phyloP scores from a whole-genome alignment of 2,329 filamentous ascomycete genomes.

The Pseudogymnoascus sp. region DNA sequence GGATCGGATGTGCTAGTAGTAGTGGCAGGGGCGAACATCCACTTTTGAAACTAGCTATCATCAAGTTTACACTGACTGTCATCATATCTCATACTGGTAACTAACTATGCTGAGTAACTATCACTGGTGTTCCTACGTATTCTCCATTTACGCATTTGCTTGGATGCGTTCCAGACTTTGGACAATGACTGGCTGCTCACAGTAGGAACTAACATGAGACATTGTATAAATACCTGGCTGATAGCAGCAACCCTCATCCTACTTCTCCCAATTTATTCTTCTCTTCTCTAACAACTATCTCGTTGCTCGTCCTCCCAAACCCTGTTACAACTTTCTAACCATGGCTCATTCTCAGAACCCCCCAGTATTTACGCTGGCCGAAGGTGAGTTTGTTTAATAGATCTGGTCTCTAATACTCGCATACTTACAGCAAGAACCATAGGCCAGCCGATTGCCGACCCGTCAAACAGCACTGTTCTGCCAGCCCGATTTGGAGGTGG shows the following conservation, averaged over 20 bases:
- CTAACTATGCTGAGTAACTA: background rate
- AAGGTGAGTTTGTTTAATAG: background rate
- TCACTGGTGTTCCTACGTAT: background rate
- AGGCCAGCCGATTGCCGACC: conserved; percentile 3
- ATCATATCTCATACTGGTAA: background rate
- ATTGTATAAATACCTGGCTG: background rate
- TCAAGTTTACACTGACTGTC: background rate
- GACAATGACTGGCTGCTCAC: background rate
- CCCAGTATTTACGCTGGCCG: background rate
- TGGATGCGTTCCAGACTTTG: background rate
- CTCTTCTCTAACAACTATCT: background rate
- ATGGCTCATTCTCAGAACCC: background rate
- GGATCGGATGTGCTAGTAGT: background rate
- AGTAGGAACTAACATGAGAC: background rate
- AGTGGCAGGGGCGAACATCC: background rate
- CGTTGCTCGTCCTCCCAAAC: too few relatives aligned
- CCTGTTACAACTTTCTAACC: background rate
- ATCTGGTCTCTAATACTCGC: background rate
- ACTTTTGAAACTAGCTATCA: background rate
- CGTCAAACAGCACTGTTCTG: background rate
- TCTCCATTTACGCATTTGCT: background rate
- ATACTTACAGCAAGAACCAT: background rate
- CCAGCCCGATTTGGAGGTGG: conserved; percentile 1
- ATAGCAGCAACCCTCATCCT: background rate
- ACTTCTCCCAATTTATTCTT: background rate